Evolutionary conservation across 306 rosid genomes (phyloP).

Genomic region (Coriaria nepalensis): DNA sequence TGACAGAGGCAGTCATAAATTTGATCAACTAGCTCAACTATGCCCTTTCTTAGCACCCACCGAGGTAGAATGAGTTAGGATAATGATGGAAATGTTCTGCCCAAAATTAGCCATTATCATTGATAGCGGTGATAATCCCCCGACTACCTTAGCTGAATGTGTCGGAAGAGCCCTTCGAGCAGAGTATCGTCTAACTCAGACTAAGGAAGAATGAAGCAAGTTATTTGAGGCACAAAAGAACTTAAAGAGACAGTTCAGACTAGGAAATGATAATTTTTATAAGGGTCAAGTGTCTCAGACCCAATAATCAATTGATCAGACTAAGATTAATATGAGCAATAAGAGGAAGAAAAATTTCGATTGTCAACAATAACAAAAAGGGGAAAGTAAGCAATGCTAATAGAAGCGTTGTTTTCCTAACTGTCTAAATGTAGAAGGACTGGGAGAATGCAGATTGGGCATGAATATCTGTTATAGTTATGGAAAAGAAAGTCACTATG

Average conservation of each 20-base stretch:
- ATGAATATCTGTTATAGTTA: too few relatives aligned
- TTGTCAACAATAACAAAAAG: neutral
- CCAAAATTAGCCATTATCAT: neutral
- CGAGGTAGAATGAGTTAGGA: neutral
- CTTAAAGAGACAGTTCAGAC: neutral
- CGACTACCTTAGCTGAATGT: neutral
- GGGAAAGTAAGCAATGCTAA: too few relatives aligned
- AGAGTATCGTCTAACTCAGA: neutral
- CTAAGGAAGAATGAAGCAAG: neutral
- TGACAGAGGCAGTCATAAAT: neutral
- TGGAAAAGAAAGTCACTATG: too few relatives aligned
- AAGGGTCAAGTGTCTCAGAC: too few relatives aligned
- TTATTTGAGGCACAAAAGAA: neutral
- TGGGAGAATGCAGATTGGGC: too few relatives aligned
- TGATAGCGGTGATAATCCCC: neutral
- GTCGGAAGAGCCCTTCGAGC: neutral
- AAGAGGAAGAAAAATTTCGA: too few relatives aligned
- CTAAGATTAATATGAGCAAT: too few relatives aligned
- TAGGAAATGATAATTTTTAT: too few relatives aligned
- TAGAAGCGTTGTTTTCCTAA: too few relatives aligned
- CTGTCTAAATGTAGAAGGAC: too few relatives aligned
- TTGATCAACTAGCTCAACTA: neutral
- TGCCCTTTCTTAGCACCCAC: neutral
- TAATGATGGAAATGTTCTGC: neutral
- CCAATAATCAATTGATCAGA: neutral